Conservation (phyloP, 164 flowering plant genomes). For the Vitis rupestris region DNA sequence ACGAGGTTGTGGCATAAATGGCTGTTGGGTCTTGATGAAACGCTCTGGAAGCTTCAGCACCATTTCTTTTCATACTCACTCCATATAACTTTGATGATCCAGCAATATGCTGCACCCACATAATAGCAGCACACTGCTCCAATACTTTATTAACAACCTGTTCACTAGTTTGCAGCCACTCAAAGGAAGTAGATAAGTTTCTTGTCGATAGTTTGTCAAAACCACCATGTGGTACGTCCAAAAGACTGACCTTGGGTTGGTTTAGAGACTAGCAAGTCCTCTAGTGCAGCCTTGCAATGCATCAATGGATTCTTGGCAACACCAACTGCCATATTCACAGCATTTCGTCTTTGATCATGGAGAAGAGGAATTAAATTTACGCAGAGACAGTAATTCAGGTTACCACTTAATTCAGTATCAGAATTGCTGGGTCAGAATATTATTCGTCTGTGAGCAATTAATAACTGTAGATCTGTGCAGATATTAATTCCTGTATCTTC, state of each 20-base stretch:
- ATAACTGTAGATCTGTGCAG: constrained; percentile 73
- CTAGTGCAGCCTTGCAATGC: constrained; percentile 85
- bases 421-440: constrained; percentile 89
- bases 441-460: constrained; percentile 82
- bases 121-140: too few relatives aligned
- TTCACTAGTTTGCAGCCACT: too few relatives aligned
- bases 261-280: constrained; percentile 89
- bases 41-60: too few relatives aligned
- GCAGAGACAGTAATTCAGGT: constrained; percentile 82
- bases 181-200: too few relatives aligned
- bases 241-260: constrained; percentile 72
- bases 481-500: constrained; percentile 73
- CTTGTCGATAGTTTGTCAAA: constrained; percentile 40
- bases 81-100: constrained; percentile 92
- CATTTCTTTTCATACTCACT: constrained; percentile 73
- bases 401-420: constrained; percentile 52
- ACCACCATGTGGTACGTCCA: constrained; percentile 93
- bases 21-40: too few relatives aligned
- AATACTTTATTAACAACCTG: too few relatives aligned
- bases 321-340: constrained; percentile 71
- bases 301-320: constrained; percentile 75
- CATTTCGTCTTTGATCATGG: constrained; percentile 57
- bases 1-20: too few relatives aligned
- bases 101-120: constrained; percentile 92
- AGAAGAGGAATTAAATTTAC: constrained; percentile 29